Base-by-base conservation (phyloP, 164 flowering plant genomes). In the Umbellularia californica region DNA sequence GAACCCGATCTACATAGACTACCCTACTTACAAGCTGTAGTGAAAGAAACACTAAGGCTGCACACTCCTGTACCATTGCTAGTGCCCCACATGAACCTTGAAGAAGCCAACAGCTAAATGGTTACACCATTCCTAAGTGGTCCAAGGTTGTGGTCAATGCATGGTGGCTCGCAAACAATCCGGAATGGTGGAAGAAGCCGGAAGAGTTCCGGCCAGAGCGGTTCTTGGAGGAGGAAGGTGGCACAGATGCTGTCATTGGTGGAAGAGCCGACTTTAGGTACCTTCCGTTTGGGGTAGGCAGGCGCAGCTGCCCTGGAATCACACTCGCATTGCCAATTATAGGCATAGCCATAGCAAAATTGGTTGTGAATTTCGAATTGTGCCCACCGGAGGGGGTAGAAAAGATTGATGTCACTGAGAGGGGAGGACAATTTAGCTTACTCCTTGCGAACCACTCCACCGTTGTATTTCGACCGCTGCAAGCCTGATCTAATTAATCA, bases 131-230 rank as follows among this genome's bases (percentile, higher is more conserved):
- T 33, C 93, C 96, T 1, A 81, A 73, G n/a, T 91, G 86, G 72
- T 72, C 85, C 19, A 89, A 88, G 83, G 85, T 88, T 64, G 84
- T 87, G 27, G 90, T 90, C 13, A 90, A 90, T 70, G 92, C 91
- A 0, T 90, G 92, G 92, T 89, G 91, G 92, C 83, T 89, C 12
- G 91, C 92, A 28, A 89, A 88, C 81, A 86, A 88, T 73, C 92
- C 90, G 0, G 86, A 74, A 0, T 81, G 82, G 84, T 88, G 92
- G 91, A 81, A 81, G 50, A 75, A 85, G 9, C 88, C 92, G 0
- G 79, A 77, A 6, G 87, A 88, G 71, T 88, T 90, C 74, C 58
- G 91, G 70, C 95, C 91, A 6, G 91, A 88, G 83, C 50, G 95
- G 72, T 89, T 90, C 84, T 67, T 88, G 47, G 88, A 88, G 25